phyloP scores from a whole-genome alignment of 2,329 filamentous ascomycete species.

The Elsinoe necatrix region DNA sequence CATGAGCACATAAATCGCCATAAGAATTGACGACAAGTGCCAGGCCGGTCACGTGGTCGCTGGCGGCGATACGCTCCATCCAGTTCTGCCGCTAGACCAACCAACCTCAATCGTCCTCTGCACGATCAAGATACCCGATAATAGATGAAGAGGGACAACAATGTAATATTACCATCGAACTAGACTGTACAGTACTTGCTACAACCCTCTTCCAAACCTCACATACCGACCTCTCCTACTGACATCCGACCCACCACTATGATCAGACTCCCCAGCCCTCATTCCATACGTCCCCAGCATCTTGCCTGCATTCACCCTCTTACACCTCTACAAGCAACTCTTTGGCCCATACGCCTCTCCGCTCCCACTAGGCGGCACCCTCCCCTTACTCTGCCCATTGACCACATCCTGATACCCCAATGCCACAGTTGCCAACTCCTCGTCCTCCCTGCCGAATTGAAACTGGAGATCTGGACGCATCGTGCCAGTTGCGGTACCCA shows the following conservation, averaged over 20 bases:
- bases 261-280: background rate
- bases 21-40: no score
- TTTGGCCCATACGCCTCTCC: constrained; percentile 35
- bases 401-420: constrained; percentile 33
- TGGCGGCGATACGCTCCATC: no score
- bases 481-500: background rate
- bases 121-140: background rate
- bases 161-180: background rate
- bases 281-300: constrained; percentile 1
- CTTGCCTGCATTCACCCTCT: background rate
- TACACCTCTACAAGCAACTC: constrained; percentile 34
- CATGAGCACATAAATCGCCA: no score
- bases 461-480: constrained; percentile 22
- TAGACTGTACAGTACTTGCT: constrained; percentile 1
- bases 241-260: background rate
- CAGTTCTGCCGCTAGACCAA: no score
- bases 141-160: background rate
- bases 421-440: constrained; percentile 36
- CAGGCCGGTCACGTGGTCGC: no score
- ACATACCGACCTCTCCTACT: background rate
- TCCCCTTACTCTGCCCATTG: constrained; percentile 25
- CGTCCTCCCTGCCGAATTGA: constrained; percentile 29
- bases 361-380: constrained; percentile 35
- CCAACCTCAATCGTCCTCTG: no score
- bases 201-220: background rate